Percentiles rank a stretch among this genome's conserved stretches.
phyloP scores from a whole-genome alignment of 129 eudicot species.

The Flaveria trinervia region DNA sequence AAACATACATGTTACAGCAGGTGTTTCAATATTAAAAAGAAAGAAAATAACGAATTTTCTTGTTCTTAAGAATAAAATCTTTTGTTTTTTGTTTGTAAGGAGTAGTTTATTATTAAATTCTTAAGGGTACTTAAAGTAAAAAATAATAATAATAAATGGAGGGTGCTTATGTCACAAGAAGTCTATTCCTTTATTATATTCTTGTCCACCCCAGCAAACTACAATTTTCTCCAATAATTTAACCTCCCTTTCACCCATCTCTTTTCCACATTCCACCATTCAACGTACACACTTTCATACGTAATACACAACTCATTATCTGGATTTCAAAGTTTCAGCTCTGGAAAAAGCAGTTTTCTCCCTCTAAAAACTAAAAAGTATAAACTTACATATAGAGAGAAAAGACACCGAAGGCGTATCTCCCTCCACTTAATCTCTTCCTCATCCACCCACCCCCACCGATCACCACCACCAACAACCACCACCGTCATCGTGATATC shows the following conservation, averaged over 20 bases:
- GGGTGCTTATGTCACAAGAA: conserved; percentile 28
- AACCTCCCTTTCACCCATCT: conserved; percentile 2
- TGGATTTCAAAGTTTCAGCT: neutral
- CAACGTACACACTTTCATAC: neutral
- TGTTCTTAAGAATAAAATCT: no score
- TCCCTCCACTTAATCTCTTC: conserved; percentile 21
- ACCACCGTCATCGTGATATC: neutral
- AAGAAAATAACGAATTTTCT: no score
- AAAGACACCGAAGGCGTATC: neutral
- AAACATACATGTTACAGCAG: neutral
- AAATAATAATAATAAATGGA: neutral
- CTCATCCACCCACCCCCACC: conserved; percentile 2
- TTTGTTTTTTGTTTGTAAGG: neutral
- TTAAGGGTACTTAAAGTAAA: neutral
- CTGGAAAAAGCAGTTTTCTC: conserved; percentile 22
- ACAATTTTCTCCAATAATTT: conserved; percentile 31
- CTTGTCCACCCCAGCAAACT: conserved; percentile 40
- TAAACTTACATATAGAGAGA: conserved; percentile 10
- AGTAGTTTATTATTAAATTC: conserved; percentile 16
- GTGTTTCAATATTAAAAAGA: no score
- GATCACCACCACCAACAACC: neutral
- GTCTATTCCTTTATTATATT: conserved; percentile 31
- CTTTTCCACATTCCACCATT: neutral
- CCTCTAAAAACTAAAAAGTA: conserved; percentile 5
- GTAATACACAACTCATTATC: neutral